Conservation (phyloP, 1,284 basidiomycete species). For the Ganoderma boninense region DNA sequence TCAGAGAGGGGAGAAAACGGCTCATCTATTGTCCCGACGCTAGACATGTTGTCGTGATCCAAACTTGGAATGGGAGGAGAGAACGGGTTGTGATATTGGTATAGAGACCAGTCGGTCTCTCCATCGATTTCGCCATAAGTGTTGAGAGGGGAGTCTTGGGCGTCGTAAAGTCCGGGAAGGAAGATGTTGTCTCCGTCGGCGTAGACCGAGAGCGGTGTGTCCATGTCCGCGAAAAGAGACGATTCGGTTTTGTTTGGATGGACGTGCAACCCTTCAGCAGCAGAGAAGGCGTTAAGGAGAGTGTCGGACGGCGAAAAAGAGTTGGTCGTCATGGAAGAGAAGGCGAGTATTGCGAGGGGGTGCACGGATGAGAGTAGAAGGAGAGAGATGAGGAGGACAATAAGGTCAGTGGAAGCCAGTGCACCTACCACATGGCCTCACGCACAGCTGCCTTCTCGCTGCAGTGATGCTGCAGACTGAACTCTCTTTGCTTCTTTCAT, state of each 20-base stretch:
- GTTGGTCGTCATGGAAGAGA: background rate
- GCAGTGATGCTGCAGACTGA: background rate
- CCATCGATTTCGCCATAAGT: background rate
- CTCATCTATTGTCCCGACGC: background rate
- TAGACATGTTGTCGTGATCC: background rate
- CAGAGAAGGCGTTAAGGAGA: background rate
- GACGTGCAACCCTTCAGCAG: background rate
- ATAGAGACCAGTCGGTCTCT: background rate
- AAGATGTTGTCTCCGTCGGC: background rate
- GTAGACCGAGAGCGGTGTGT: background rate
- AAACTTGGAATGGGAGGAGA: background rate
- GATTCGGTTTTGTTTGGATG: background rate
- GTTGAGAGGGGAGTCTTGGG: background rate
- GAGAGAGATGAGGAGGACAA: background rate
- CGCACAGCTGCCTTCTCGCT: background rate
- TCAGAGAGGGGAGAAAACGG: background rate
- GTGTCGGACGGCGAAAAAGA: background rate
- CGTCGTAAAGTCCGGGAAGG: background rate
- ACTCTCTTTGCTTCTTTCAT: background rate
- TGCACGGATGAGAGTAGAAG: background rate
- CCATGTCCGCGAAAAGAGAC: background rate
- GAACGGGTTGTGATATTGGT: background rate
- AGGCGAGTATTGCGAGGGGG: background rate
- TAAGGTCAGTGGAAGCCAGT: background rate
- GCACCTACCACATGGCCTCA: no score